Conservation (phyloP, 306 rosid species). For the Boehmeria nivea region DNA sequence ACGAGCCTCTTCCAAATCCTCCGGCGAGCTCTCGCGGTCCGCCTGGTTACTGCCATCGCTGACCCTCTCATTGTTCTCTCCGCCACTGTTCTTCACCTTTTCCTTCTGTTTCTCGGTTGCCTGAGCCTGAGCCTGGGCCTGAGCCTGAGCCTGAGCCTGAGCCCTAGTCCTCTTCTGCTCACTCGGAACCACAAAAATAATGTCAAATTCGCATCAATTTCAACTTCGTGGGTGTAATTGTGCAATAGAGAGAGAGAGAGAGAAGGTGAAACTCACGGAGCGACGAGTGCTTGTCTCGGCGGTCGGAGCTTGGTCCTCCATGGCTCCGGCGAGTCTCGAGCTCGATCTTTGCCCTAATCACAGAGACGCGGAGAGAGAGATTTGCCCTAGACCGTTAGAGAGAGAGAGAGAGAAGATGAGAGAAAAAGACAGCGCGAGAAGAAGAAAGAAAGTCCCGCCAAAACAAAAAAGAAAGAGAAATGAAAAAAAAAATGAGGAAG, state of each 20-base stretch:
- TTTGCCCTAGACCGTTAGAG: neutral
- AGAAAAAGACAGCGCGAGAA: neutral
- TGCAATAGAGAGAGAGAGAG: conserved; percentile 5
- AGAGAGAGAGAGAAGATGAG: no score
- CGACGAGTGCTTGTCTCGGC: conserved; percentile 52
- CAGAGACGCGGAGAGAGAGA: neutral
- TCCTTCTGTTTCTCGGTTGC: conserved; percentile 31
- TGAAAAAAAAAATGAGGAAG: neutral
- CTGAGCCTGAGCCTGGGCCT: conserved; percentile 1
- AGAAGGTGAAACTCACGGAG: conserved; percentile 39
- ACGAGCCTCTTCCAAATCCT: conserved; percentile 53
- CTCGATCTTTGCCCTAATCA: conserved; percentile 18
- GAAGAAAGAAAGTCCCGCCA: conserved; percentile 53
- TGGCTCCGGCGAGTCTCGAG: conserved; percentile 23
- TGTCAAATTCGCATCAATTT: conserved; percentile 13
- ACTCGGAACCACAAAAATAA: conserved; percentile 23
- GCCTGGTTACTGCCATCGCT: conserved; percentile 44
- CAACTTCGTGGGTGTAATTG: no score
- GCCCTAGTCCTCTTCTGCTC: conserved; percentile 70
- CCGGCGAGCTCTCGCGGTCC: conserved; percentile 75
- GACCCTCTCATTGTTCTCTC: conserved; percentile 23
- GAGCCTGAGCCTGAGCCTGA: conserved; percentile 15
- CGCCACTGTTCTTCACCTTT: conserved; percentile 28
- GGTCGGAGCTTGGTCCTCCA: conserved; percentile 64
- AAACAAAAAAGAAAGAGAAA: neutral